Evolutionary conservation across 75 land plant species (phyloP), one percentile per base, ranked within the genome.

Genomic region (Sequoia sempervirens): DNA sequence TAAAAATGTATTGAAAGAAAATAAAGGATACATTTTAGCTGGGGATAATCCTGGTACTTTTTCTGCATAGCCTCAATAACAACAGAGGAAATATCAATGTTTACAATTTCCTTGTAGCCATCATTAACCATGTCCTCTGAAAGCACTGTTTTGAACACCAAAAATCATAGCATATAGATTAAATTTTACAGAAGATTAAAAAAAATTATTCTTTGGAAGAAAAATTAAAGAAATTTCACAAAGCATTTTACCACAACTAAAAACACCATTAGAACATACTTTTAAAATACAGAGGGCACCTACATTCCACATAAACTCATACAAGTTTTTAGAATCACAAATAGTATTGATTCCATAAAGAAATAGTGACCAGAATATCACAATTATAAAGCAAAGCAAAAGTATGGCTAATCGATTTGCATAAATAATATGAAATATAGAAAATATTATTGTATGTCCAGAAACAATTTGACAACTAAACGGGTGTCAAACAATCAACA

Each of bases 71-170:
- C 91, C 78, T 94, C 92, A 80, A 97, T 90, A 41, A 94, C 96
- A n/a, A 94, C 94, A 23, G 96, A 87, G 1, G 99, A 97, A 70
- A 94, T 97, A 88, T 97, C 99, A 84, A 96, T 87, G 84, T 93
- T 97, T 38, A 93, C 87, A 32, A 97, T 85, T 56, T 96, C 94
- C 50, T 85, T 72, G 81, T 94, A 97, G 30, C 98, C 98, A 88
- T 96, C 98, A 45, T 93, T 82, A 32, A 92, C 94, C 98, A 97
- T 93, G 30, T 88, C 93, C 84, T 97, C 98, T 66, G 96, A 90
- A 50, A 97, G 83, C 2, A 89, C 97, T 96, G 93, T 40, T 32
- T 52, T 28, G 37, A 14, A 54, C 34, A 81, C 80, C 50, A 78
- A n/a, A 78, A 78, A 23, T n/a, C 13, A 45, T 68, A 70, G n/a